Evolutionary conservation across 805 yeast species (phyloP).

Genomic region (Metschnikowia bowlesiae): DNA sequence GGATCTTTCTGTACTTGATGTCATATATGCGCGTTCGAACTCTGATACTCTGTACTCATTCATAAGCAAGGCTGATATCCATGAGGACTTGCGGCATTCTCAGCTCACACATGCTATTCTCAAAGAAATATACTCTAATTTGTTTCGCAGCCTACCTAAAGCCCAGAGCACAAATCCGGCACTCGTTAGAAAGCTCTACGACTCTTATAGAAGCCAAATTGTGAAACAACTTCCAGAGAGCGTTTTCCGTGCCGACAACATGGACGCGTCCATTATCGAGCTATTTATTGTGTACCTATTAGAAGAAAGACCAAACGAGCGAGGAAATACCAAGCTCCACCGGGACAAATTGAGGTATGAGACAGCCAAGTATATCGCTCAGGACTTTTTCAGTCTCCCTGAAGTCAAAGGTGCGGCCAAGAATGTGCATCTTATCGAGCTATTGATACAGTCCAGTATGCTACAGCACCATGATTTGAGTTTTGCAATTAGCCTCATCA

Average conservation of each 20-base stretch:
- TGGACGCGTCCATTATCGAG: constrained; percentile 19
- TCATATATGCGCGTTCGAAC: constrained; percentile 21
- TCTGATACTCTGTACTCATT: constrained; percentile 13
- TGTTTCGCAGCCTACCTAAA: constrained; percentile 16
- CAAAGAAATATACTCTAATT: constrained; percentile 23
- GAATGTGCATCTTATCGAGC: constrained; percentile 24
- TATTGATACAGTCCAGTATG: constrained; percentile 29
- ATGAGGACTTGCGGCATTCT: constrained; percentile 21
- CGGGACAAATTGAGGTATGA: constrained; percentile 11
- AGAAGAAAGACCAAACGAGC: constrained; percentile 17
- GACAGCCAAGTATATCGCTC: constrained; percentile 25
- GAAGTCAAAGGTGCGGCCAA: constrained; percentile 13
- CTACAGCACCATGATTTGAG: constrained; percentile 28
- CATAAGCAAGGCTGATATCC: constrained; percentile 31
- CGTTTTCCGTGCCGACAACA: constrained; percentile 11
- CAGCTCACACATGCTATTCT: constrained; percentile 19
- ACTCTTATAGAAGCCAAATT: constrained; percentile 16
- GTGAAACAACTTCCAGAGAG: neutral
- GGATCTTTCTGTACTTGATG: constrained; percentile 24
- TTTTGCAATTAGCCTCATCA: constrained; percentile 30
- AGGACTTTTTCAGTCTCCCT: constrained; percentile 18
- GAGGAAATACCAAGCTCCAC: constrained; percentile 16
- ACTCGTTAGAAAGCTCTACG: constrained; percentile 20
- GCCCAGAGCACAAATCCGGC: constrained; percentile 13
- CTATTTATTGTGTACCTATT: constrained; percentile 25